Base-by-base conservation (phyloP, 305 asterid species). In the Rubia peregrina region DNA sequence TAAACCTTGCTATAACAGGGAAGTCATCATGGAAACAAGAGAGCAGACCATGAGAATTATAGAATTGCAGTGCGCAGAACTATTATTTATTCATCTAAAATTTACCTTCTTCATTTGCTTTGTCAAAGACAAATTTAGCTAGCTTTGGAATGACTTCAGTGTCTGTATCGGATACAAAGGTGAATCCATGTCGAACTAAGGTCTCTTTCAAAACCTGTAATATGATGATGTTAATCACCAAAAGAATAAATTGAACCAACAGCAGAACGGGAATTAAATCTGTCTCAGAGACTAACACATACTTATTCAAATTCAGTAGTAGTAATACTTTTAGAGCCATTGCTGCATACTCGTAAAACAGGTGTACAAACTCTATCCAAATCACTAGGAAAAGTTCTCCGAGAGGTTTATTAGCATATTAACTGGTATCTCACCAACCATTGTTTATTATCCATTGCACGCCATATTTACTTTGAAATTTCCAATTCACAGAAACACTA, bases 131-230 rank as follows among this genome's bases (percentile, higher is more conserved):
- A 79, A 84, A 91, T 75, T 93, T 90, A 68, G 98, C 97, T 71
- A 93, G 98, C 92, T 93, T 93, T 9, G 98, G 97, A 80, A 93
- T 93, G 75, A 93, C 97, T 85, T 93, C 97, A 7, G 98, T 93
- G 74, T 93, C 98, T 61, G 98, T 93, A 57, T 93, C 98, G 55
- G 98, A 93, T 76, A 86, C 95, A 80, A 93, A 93, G 73, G 84
- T 85, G 81, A 90, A 93, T 71, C 95, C 97, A 86, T 90, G 98
- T 59, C 95, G 92, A 73, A 90, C 82, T 68, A 93, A 89, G 41
- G 96, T 83, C 88, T 88, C 87, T 82, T 90, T 93, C 75, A 93
- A 75, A 73, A 87, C 98, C 98, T 93, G 76, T 76, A 76, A 41
- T 67, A 64, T 55, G 72, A 83, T 61, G 71, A 40, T 62, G 76